Evolutionary conservation across 257 asterid species (phyloP), one percentile per base, ranked within the genome.

Genomic region (Solanum chiquidenum): DNA sequence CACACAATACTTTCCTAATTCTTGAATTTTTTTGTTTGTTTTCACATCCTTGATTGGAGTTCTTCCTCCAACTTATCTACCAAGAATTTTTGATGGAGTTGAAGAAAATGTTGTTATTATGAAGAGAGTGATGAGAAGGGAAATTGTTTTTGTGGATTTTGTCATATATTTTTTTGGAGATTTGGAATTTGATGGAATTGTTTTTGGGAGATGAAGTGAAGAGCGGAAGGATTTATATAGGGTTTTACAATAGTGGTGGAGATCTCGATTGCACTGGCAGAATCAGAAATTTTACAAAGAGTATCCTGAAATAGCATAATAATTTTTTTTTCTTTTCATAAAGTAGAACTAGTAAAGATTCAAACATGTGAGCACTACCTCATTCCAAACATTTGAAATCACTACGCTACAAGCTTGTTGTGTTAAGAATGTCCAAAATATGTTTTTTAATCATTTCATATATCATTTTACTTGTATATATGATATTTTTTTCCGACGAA

Each of bases 1-100:
- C 10, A 95, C 94, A 71, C 97, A 95, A 88, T 87, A 95, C 37
- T 77, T 90, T 16, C 98, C 98, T 4, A 95, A 85, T 2, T 93
- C 93, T 72, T 94, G 97, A 27, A 95, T 90, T 44, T 91, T 92
- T 38, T 91, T 76, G 90, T 95, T 93, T 7, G 42, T 76, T 34
- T 91, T 84, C 37, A 93, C 96, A 90, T 95, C 88, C 35, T 87
- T 88, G 42, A 95, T 91, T 42, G 74, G 89, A 42, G 64, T 74
- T 11, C 92, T 83, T 2, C 94, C 96, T 0, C 98, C 98, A 1
- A 93, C 94, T 38, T 16, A 87, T 12, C 91, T 42, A 3, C 92
- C 91, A 23, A 64, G 35, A 62, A 86, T 86, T 21, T 20, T 31
- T 7, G 73, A 87, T 44, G 85, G 91, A 14, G 86, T 73, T 11